Conservation (phyloP, 169 alveolate genomes). For the Pseudocohnilembus persalinus region DNA sequence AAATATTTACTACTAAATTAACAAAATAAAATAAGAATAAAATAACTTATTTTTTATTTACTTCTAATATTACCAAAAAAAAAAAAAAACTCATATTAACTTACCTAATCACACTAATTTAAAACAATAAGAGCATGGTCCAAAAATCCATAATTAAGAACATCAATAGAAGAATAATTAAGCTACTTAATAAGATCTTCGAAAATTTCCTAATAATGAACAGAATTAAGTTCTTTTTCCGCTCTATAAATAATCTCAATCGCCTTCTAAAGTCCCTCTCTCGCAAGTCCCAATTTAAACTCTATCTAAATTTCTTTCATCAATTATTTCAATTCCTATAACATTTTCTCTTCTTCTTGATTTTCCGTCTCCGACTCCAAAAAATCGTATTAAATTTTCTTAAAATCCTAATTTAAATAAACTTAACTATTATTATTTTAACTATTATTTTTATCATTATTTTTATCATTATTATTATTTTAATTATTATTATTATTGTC, state of each 20-base stretch:
- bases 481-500: too few species aligned
- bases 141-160: not conserved
- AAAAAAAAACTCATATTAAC: too few species aligned
- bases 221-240: not conserved
- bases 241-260: not conserved
- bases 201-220: not conserved
- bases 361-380: not conserved
- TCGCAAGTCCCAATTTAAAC: not conserved
- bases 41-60: too few species aligned
- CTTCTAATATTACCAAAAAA: too few species aligned
- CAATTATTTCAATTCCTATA: not conserved
- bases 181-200: not conserved
- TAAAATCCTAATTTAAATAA: too few species aligned
- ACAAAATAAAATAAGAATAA: too few species aligned
- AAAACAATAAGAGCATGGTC: not conserved
- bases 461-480: too few species aligned
- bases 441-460: too few species aligned
- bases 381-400: not conserved
- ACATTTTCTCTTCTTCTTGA: not conserved
- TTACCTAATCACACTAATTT: not conserved
- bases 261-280: not conserved
- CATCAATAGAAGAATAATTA: conserved; percentile 16
- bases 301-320: conserved; percentile 7
- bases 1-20: too few species aligned
- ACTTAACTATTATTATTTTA: too few species aligned